Conservation (phyloP, 2,329 filamentous ascomycete species). For the Nemania serpens region DNA sequence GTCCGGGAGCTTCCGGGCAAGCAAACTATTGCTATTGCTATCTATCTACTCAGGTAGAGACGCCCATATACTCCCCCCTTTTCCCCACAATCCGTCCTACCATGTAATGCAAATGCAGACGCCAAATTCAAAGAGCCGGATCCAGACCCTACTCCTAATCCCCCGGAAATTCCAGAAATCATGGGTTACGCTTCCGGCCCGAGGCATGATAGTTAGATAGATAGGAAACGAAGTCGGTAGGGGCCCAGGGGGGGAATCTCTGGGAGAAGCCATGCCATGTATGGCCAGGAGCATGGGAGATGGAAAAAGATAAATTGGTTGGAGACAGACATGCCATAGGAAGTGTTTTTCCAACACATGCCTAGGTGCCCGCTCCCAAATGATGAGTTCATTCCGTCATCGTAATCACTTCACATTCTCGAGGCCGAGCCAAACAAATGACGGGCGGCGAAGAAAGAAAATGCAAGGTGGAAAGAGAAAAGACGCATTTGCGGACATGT, state of each 20-base stretch:
- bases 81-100: slow-evolving; percentile 1
- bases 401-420: not conserved
- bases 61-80: not conserved
- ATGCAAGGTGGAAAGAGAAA: too few relatives aligned
- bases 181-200: not conserved
- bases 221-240: not conserved
- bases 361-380: too few relatives aligned
- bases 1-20: too few relatives aligned
- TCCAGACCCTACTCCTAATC: not conserved
- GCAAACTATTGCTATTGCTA: not conserved
- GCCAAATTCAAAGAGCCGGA: not conserved
- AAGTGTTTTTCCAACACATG: too few relatives aligned
- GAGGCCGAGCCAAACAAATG: not conserved
- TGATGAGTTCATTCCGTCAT: not conserved
- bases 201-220: not conserved
- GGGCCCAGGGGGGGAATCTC: not conserved
- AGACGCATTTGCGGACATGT: too few relatives aligned
- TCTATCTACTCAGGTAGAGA: not conserved
- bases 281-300: not conserved
- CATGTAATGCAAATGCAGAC: slow-evolving; percentile 22
- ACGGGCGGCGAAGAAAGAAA: not conserved
- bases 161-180: slow-evolving; percentile 1
- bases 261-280: not conserved
- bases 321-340: too few relatives aligned
- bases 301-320: not conserved